Evolutionary conservation across 164 flowering plant species (phyloP).

Genomic region (Vitis rotundifolia): DNA sequence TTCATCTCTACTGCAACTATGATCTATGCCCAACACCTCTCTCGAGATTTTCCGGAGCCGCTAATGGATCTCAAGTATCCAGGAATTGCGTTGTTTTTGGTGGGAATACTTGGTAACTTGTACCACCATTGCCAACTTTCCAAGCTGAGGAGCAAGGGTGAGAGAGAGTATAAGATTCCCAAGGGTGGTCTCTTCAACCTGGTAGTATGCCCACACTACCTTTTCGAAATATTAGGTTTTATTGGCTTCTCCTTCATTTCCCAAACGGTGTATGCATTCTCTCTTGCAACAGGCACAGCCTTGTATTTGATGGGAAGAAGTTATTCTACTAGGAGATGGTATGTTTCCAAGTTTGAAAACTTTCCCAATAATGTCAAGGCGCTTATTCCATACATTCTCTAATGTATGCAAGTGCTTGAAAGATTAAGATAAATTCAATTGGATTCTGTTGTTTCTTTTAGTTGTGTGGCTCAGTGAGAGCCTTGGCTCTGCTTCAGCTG

Average conservation of each 20-base stretch:
- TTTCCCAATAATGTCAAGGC: conserved; percentile 62
- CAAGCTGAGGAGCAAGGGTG: conserved; percentile 39
- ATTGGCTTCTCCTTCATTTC: conserved; percentile 60
- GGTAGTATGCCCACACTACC: conserved; percentile 77
- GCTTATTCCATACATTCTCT: conserved; percentile 63
- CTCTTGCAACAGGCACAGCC: conserved; percentile 35
- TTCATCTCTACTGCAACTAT: conserved; percentile 30
- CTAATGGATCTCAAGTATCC: conserved; percentile 35
- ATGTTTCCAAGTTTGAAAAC: conserved; percentile 60
- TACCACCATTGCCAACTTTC: conserved; percentile 70
- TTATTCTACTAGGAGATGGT: conserved; percentile 67
- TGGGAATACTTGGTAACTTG: conserved; percentile 67
- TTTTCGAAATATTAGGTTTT: conserved; percentile 58
- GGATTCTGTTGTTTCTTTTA: neutral
- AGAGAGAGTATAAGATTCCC: conserved; percentile 62
- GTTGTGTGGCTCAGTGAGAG: too few species aligned
- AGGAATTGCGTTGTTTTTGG: conserved; percentile 45
- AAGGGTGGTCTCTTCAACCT: conserved; percentile 58
- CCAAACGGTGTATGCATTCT: conserved; percentile 47
- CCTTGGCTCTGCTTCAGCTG: too few species aligned
- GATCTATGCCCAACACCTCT: conserved; percentile 49
- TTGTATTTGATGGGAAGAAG: conserved; percentile 66
- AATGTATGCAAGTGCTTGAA: neutral
- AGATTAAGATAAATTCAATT: neutral
- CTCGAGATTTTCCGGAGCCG: conserved; percentile 44